Base-by-base conservation (phyloP, 1,284 basidiomycete genomes). In the Rhodotorula sp. region DNA sequence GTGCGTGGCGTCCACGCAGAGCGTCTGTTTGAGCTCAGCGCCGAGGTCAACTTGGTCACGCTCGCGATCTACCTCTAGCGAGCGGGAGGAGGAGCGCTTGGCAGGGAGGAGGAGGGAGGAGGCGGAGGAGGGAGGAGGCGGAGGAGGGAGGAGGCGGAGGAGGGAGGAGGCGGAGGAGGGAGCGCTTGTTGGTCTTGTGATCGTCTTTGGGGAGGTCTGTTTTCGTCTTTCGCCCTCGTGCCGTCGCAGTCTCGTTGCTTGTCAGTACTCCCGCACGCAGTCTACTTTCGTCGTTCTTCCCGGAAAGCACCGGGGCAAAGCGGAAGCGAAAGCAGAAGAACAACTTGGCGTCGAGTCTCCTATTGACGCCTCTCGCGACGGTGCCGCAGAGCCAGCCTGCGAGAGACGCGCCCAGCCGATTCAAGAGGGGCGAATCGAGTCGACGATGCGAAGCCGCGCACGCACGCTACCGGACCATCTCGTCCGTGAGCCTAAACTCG, bases 301-400 rank as follows among this genome's bases (percentile, higher is more conserved):
- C 9, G 39, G 15, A 39, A 15, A 39, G 39, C 9, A 39, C 7
- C 39, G 39, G 9, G 39, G 64, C 29, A 94, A n/a, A n/a, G n/a
- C n/a, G 92, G 34, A 98, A 86, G 29, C 1, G 17, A 17, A 32
- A 29, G n/a, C 7, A 2, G 13, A 6, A 21, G n/a, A n/a, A n/a
- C n/a, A n/a, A n/a, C n/a, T n/a, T n/a, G n/a, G n/a, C n/a, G n/a
- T n/a, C n/a, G n/a, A n/a, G n/a, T n/a, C n/a, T n/a, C n/a, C n/a
- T n/a, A n/a, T n/a, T n/a, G n/a, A n/a, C n/a, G n/a, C n/a, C n/a
- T n/a, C n/a, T n/a, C n/a, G n/a, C n/a, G n/a, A n/a, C n/a, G n/a
- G n/a, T n/a, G n/a, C n/a, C n/a, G n/a, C n/a, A n/a, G n/a, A n/a
- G n/a, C n/a, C n/a, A n/a, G n/a, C n/a, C n/a, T n/a, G n/a, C n/a